Conservation (phyloP, 2,329 filamentous ascomycete species). For the Uncinocarpus reesii region DNA sequence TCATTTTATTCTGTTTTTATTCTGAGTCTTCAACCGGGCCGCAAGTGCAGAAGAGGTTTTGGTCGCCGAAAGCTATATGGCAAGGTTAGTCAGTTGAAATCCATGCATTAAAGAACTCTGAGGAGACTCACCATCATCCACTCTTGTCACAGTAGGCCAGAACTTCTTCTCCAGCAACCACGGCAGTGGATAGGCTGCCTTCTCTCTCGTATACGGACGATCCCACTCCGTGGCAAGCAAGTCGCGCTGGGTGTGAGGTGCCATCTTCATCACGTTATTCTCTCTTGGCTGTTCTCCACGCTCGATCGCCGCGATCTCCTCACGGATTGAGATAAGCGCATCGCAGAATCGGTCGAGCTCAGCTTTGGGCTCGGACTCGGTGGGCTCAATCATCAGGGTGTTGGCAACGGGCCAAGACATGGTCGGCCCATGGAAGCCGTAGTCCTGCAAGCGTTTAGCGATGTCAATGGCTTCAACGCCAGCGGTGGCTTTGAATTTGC, state of each 20-base stretch:
- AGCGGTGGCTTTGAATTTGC: constrained; percentile 70
- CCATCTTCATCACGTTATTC: constrained; percentile 77
- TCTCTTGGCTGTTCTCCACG: constrained; percentile 63
- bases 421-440: constrained; percentile 92
- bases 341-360: constrained; percentile 92
- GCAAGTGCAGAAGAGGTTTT: constrained; percentile 91
- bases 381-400: constrained; percentile 96
- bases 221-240: constrained; percentile 68
- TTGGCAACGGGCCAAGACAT: constrained; percentile 95
- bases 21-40: constrained; percentile 60
- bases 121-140: constrained; percentile 65
- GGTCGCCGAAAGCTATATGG: constrained; percentile 66
- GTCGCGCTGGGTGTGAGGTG: constrained; percentile 77
- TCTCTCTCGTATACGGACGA: constrained; percentile 67
- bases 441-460: constrained; percentile 92
- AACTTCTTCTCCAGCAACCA: constrained; percentile 94
- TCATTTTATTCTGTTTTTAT: no score
- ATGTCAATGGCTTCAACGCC: constrained; percentile 89
- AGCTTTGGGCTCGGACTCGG: constrained; percentile 81
- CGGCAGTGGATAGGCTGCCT: constrained; percentile 74
- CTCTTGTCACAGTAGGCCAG: constrained; percentile 77
- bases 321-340: constrained; percentile 73
- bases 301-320: constrained; percentile 76
- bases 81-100: constrained; percentile 20
- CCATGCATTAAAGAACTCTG: background rate